phyloP scores from a whole-genome alignment of 331 rosid species.

The Quercus lobata region DNA sequence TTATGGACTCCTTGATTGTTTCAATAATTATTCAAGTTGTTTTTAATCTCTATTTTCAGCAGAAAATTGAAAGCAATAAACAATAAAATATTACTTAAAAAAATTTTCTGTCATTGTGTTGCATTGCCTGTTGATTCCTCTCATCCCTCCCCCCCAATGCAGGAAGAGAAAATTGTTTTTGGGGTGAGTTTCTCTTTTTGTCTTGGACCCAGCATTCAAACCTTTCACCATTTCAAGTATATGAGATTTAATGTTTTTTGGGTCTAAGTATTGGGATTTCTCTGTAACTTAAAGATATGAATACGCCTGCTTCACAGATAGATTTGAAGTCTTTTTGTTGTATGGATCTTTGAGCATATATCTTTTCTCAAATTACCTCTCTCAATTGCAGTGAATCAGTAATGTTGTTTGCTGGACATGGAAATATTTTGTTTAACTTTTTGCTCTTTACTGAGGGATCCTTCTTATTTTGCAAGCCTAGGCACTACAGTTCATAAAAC shows the following conservation, averaged over 20 bases:
- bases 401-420: conserved; percentile 15
- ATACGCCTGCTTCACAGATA: neutral
- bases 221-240: neutral
- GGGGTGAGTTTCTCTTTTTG: neutral
- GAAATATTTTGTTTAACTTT: conserved; percentile 4
- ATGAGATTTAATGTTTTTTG: neutral
- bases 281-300: neutral
- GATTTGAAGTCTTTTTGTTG: neutral
- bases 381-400: neutral
- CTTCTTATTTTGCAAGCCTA: conserved; percentile 35
- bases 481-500: conserved; percentile 83
- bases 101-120: neutral
- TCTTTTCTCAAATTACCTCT: neutral
- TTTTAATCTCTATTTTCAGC: neutral
- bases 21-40: neutral
- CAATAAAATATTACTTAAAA: neutral
- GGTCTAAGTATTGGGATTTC: neutral
- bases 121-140: neutral
- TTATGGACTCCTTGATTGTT: neutral
- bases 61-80: neutral
- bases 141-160: no score
- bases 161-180: no score
- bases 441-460: conserved; percentile 8
- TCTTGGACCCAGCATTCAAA: neutral
- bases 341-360: neutral